Evolutionary conservation across 164 flowering plant species (phyloP), one percentile per base, ranked within the genome.

Genomic region (Cinnamomum micranthum): DNA sequence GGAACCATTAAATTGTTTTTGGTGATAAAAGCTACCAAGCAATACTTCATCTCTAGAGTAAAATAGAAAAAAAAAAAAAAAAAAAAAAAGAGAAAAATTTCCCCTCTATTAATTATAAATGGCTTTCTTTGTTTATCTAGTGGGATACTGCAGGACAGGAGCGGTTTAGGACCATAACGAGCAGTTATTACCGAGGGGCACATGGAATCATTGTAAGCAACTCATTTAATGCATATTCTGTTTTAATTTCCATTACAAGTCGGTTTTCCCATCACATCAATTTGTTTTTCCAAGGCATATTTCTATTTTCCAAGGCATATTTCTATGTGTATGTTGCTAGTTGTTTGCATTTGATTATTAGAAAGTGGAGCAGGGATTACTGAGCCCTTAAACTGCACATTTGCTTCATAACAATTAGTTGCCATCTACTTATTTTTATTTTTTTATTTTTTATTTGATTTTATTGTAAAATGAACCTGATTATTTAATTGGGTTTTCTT

Each of bases 71-170:
- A 35, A 35, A 35, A 41, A 41, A 7, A 1, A 24, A 41, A 41
- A 41, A 9, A 35, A 35, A 35, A 41, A 41, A 7, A 7, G 10
- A 35, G 47, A 6, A 63, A 5, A 12, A 60, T 25, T 33, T 22
- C 69, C 25, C 20, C 9, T 11, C 14, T 31, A 63, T 31, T 33
- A 10, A 22, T 20, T 23, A 41, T 17, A 15, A 59, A 5, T 71
- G 0, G 64, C 62, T 66, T 50, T 68, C 74, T 55, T 31, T 55
- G 22, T 50, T 47, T 69, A 31, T 71, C 69, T 75, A 89, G 94
- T 90, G 94, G 94, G 94, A 90, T 77, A 90, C 94, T 74, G 94
- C 94, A 70, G 94, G 94, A 73, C 94, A 90, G 78, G 94, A 90
- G 77, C 90, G 94, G 23, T 90, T 88, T 77, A 80, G 92, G 84